Percentiles rank a stretch among this genome's conserved stretches.
Evolutionary conservation across 495 filamentous ascomycete genomes (phyloP).

Genomic region (Penicillium atrosanguineum): DNA sequence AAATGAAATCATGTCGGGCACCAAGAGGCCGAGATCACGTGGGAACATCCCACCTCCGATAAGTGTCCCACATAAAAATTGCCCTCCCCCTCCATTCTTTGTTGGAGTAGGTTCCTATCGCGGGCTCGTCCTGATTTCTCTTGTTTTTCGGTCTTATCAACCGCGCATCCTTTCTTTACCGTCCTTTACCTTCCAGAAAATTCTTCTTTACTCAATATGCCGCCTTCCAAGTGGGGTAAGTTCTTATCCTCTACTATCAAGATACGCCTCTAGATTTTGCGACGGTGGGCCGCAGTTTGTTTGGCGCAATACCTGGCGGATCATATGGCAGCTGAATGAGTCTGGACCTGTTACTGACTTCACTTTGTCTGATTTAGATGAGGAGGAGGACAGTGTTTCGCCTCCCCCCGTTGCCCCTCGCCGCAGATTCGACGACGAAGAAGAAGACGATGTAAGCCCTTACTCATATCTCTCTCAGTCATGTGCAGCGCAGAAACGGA

Average conservation of each 20-base stretch:
- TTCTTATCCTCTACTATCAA: conserved; percentile 21
- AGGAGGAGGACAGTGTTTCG: conserved; percentile 63
- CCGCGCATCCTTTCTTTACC: conserved; percentile 15
- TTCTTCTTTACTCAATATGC: conserved; percentile 32
- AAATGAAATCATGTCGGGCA: conserved; percentile 22
- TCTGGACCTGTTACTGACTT: background rate
- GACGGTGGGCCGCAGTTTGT: background rate
- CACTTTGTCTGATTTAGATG: conserved; percentile 44
- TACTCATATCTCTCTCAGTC: background rate
- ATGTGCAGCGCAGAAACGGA: background rate
- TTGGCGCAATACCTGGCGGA: background rate
- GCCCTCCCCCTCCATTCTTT: conserved; percentile 26
- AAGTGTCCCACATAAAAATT: conserved; percentile 38
- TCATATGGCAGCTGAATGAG: background rate
- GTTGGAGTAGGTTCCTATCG: conserved; percentile 22
- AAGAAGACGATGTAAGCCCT: conserved; percentile 78
- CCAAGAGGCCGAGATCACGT: conserved; percentile 22
- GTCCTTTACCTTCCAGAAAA: conserved; percentile 10
- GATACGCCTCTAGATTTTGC: background rate
- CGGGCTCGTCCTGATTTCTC: conserved; percentile 17
- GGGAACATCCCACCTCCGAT: conserved; percentile 23
- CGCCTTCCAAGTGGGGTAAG: conserved; percentile 53
- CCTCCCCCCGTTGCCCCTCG: conserved; percentile 60
- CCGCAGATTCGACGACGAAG: conserved; percentile 86
- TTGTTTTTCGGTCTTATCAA: conserved; percentile 13